Percentiles rank a stretch among this genome's conserved stretches.
Evolutionary conservation across 1,139 yeast genomes (phyloP).

Genomic region (Kodamaea ohmeri): DNA sequence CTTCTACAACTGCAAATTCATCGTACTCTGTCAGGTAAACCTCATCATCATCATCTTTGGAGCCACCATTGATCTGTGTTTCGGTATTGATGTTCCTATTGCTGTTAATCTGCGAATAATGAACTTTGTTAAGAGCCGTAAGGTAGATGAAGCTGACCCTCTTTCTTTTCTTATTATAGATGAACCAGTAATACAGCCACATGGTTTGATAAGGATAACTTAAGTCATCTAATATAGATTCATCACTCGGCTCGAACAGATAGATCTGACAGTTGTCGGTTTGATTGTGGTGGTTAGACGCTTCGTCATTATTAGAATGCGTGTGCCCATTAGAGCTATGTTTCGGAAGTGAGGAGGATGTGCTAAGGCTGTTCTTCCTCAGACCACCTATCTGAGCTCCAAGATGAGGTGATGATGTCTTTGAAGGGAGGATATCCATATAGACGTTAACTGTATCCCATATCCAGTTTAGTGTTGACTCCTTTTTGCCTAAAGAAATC

Average conservation of each 20-base stretch:
- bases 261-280: conserved; percentile 68
- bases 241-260: conserved; percentile 76
- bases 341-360: conserved; percentile 13
- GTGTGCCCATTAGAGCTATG: conserved; percentile 7
- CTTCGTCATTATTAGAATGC: not conserved
- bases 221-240: conserved; percentile 66
- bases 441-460: conserved; percentile 90
- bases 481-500: conserved; percentile 70
- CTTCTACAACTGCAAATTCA: conserved; percentile 32
- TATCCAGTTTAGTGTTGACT: conserved; percentile 55
- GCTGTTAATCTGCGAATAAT: conserved; percentile 31
- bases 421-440: conserved; percentile 60
- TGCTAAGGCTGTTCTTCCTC: conserved; percentile 27
- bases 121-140: conserved; percentile 43
- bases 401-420: conserved; percentile 21
- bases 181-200: conserved; percentile 93
- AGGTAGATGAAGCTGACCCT: conserved; percentile 81
- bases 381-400: conserved; percentile 20
- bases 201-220: conserved; percentile 69
- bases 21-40: conserved; percentile 24
- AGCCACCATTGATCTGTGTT: conserved; percentile 18
- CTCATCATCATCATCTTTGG: conserved; percentile 23
- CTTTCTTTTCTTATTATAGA: conserved; percentile 85
- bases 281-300: conserved; percentile 1
- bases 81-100: conserved; percentile 14